Evolutionary conservation across 176 grass and related monocot species (phyloP).

Genomic region (Ampelocalamus luodianensis): DNA sequence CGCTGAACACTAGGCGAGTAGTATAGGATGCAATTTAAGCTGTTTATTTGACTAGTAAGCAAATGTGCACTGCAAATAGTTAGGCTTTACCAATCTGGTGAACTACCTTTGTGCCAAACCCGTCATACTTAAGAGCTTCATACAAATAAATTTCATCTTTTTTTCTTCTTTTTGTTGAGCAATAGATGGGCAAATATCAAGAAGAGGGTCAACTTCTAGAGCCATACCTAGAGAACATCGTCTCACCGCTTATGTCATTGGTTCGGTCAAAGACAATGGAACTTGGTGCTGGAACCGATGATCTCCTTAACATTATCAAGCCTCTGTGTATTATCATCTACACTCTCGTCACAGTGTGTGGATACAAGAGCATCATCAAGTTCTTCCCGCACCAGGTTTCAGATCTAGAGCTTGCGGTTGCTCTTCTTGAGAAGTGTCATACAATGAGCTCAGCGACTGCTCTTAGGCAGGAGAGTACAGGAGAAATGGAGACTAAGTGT

Average conservation of each 20-base stretch:
- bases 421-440: slow-evolving; percentile 82
- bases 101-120: slow-evolving; percentile 32
- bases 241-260: slow-evolving; percentile 76
- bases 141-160: slow-evolving; percentile 11
- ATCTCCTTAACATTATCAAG: slow-evolving; percentile 71
- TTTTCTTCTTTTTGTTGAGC: not conserved
- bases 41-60: slow-evolving; percentile 6
- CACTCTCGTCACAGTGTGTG: slow-evolving; percentile 82
- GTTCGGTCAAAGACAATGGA: slow-evolving; percentile 73
- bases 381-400: slow-evolving; percentile 98
- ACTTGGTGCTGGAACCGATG: slow-evolving; percentile 49
- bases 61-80: not conserved
- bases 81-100: slow-evolving; percentile 20
- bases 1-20: not conserved
- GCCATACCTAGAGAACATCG: slow-evolving; percentile 82
- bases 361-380: slow-evolving; percentile 86
- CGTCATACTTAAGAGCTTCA: slow-evolving; percentile 26
- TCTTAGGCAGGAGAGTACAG: slow-evolving; percentile 89
- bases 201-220: slow-evolving; percentile 94
- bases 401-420: slow-evolving; percentile 87
- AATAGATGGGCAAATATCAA: slow-evolving; percentile 99
- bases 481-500: slow-evolving; percentile 97
- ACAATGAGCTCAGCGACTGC: slow-evolving; percentile 52
- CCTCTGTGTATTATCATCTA: slow-evolving; percentile 96
- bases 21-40: slow-evolving; percentile 12